A percentile compares a stretch with the other conserved stretches of the same genome.
Evolutionary conservation across 1,284 basidiomycete genomes (phyloP).

Genomic region (Malassezia yamatoensis): DNA sequence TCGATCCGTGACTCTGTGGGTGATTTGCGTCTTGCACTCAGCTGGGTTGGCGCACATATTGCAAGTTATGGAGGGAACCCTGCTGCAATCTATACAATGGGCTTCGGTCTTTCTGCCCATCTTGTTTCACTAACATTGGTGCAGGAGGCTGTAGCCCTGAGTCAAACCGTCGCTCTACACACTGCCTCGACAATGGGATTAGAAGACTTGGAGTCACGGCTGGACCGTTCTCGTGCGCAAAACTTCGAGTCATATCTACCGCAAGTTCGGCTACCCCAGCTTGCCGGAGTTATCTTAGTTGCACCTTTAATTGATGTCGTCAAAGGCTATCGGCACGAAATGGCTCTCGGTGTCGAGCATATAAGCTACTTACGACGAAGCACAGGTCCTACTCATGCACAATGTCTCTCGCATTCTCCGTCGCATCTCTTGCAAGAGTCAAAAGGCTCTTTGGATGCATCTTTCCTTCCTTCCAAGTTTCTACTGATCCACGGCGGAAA

Average conservation of each 20-base stretch:
- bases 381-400: constrained; percentile 47
- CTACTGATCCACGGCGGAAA: constrained; percentile 49
- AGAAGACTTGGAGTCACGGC: neutral
- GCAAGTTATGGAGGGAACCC: constrained; percentile 47
- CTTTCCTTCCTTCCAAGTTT: constrained; percentile 45
- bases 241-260: constrained; percentile 47
- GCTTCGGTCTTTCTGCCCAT: constrained; percentile 49
- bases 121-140: constrained; percentile 47
- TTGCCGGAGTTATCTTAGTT: constrained; percentile 48
- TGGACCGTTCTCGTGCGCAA: constrained; percentile 11
- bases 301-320: constrained; percentile 49
- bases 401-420: constrained; percentile 49
- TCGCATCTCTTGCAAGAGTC: constrained; percentile 49
- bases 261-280: constrained; percentile 42
- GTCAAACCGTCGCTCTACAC: constrained; percentile 15
- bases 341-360: constrained; percentile 48
- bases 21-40: constrained; percentile 44
- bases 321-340: constrained; percentile 47
- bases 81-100: constrained; percentile 43
- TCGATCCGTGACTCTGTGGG: constrained; percentile 40
- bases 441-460: constrained; percentile 46
- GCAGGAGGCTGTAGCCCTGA: constrained; percentile 48
- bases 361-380: constrained; percentile 46
- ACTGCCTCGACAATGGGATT: neutral
- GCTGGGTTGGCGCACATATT: constrained; percentile 46